Evolutionary conservation across 1,139 yeast genomes (phyloP).

Genomic region (Groenewaldozyma auringiensis): DNA sequence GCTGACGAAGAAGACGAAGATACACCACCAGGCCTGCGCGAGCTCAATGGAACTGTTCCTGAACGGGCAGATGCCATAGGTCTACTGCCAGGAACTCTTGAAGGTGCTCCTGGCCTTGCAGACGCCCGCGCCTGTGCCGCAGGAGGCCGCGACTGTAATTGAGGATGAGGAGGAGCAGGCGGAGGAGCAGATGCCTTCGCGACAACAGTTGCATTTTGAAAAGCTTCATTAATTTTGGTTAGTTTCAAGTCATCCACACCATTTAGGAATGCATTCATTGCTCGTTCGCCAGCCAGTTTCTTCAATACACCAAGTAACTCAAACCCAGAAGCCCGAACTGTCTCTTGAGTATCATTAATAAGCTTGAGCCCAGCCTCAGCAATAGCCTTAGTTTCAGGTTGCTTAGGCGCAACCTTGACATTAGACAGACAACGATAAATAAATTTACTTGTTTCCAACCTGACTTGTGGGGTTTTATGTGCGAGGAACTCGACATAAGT

Average conservation of each 20-base stretch:
- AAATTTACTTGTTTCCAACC: constrained; percentile 59
- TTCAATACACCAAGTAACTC: constrained; percentile 75
- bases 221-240: constrained; percentile 56
- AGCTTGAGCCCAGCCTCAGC: constrained; percentile 52
- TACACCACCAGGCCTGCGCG: constrained; percentile 3
- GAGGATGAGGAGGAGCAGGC: constrained; percentile 16
- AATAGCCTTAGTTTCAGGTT: constrained; percentile 48
- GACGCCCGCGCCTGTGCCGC: not conserved
- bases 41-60: constrained; percentile 3
- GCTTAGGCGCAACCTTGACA: constrained; percentile 44
- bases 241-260: constrained; percentile 64
- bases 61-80: constrained; percentile 8
- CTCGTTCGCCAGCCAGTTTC: constrained; percentile 74
- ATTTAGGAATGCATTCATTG: constrained; percentile 51
- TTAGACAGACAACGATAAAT: constrained; percentile 56
- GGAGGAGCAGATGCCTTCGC: constrained; percentile 28
- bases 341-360: constrained; percentile 75
- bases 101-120: constrained; percentile 4
- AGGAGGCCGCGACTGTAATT: constrained; percentile 1
- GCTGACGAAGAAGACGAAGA: not conserved
- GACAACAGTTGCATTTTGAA: constrained; percentile 49
- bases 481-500: constrained; percentile 43
- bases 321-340: constrained; percentile 72
- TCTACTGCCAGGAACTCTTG: constrained; percentile 1
- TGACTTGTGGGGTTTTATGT: constrained; percentile 80